Base-by-base conservation (phyloP, 345 rosid species). In the Ailanthus altissimus region DNA sequence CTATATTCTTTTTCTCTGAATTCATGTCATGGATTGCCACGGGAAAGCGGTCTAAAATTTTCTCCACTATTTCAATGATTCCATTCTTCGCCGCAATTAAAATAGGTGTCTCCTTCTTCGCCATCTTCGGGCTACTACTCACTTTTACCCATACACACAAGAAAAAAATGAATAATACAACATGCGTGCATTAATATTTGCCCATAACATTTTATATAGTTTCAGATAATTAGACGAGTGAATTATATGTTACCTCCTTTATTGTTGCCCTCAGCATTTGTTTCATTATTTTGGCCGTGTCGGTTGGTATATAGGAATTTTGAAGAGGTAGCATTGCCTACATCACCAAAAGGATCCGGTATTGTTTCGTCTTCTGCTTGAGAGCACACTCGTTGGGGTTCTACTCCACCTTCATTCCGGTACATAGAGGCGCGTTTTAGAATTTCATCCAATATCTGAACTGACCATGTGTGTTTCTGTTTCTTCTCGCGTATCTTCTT, bases 361-460 rank as follows among this genome's bases (percentile, higher is more conserved):
- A 25, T 50, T 14, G 71, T 75, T 11, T 51, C 72, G 2, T 42
- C 26, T 28, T 6, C 78, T n/a, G 50, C n/a, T 5, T 10, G 6
- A 25, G 65, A 16, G 23, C 6, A 18, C 8, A 18, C 3, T n/a
- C 0, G 3, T 15, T 16, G 20, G 11, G 87, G 89, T 3, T 16
- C 32, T 8, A 25, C 4, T 36, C 86, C 87, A 54, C 65, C 18
- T 36, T 79, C 86, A 43, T 75, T 80, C 68, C 81, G 78, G 12
- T 78, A 84, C 58, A 56, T 3, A 0, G 32, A 49, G 38, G 74
- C 64, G 15, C 46, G 58, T 2, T n/a, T 0, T 0, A 89, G 70
- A 45, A 89, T 82, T 47, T 86, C 74, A n/a, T 81, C 72, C 90
- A 89, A 59, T 42, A 88, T 20, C 75, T 86, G 89, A 38, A 73